Percentiles rank a stretch among this genome's conserved stretches.
Evolutionary conservation across 2,329 filamentous ascomycete genomes (phyloP).

Genomic region (Pestalotiopsis sp.): DNA sequence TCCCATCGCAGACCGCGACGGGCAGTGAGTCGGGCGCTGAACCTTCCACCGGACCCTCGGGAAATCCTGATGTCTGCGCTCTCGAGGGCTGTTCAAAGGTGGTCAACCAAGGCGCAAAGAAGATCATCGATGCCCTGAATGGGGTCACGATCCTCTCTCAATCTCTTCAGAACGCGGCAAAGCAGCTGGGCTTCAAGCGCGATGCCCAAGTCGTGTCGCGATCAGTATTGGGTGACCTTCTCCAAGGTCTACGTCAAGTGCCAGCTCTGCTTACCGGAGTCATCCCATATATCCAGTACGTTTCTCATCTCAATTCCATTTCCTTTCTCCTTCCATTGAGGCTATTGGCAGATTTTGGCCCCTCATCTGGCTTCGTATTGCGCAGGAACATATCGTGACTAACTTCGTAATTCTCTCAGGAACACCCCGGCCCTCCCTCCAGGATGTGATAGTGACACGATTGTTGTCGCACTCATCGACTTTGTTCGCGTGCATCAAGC

Average conservation of each 20-base stretch:
- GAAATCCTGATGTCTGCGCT: slow-evolving; percentile 6
- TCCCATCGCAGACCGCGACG: background rate
- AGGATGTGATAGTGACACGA: slow-evolving; percentile 16
- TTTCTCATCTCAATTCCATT: background rate
- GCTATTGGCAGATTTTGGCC: too few species aligned
- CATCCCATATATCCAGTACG: slow-evolving; percentile 5
- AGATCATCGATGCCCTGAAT: slow-evolving; percentile 12
- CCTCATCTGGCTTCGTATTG: too few species aligned
- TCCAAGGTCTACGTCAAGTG: background rate
- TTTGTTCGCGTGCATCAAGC: slow-evolving; percentile 16
- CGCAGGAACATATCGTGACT: too few species aligned
- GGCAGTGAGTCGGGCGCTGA: background rate
- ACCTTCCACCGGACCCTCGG: background rate
- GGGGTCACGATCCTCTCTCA: slow-evolving; percentile 15
- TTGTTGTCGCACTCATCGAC: slow-evolving; percentile 17
- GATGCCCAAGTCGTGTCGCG: background rate
- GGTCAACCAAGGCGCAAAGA: slow-evolving; percentile 12
- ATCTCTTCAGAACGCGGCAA: slow-evolving; percentile 11
- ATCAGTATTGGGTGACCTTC: background rate
- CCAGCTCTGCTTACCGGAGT: background rate
- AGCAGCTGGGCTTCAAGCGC: slow-evolving; percentile 10
- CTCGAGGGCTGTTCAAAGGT: slow-evolving; percentile 12
- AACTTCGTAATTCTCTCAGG: background rate
- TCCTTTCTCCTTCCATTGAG: too few species aligned
- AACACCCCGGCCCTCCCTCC: slow-evolving; percentile 6